Evolutionary conservation across 2,329 filamentous ascomycete species (phyloP).

Genomic region (Neodidymelliopsis sp.): DNA sequence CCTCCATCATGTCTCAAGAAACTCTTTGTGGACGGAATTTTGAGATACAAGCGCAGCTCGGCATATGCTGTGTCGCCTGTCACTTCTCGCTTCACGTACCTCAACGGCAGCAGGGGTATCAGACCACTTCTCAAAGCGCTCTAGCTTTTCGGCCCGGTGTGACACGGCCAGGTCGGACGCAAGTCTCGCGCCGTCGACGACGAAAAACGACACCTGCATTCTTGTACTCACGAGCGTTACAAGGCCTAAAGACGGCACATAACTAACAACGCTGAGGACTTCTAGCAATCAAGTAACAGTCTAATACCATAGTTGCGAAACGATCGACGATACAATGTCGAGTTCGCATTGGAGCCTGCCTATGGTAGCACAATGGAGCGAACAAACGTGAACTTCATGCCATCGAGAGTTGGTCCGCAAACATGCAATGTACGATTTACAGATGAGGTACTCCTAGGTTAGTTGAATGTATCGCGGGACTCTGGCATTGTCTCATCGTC

Average conservation of each 20-base stretch:
- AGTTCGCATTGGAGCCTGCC: background rate
- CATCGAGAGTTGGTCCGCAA: background rate
- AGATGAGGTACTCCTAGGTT: background rate
- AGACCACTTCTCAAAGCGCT: conserved; percentile 20
- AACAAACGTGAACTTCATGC: background rate
- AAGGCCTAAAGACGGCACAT: conserved; percentile 4
- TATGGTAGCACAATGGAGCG: conserved; percentile 1
- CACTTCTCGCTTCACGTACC: conserved; percentile 35
- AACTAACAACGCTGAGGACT: background rate
- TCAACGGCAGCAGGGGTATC: conserved; percentile 38
- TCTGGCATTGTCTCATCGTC: conserved; percentile 1
- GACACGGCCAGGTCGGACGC: conserved; percentile 18
- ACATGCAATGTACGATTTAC: background rate
- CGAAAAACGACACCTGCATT: conserved; percentile 17
- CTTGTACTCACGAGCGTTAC: conserved; percentile 6
- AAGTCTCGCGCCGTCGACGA: conserved; percentile 13
- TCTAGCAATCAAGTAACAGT: conserved; percentile 1
- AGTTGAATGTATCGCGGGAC: background rate
- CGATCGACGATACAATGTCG: conserved; percentile 3
- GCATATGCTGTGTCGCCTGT: conserved; percentile 40
- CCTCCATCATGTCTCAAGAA: conserved; percentile 20
- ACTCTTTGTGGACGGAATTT: conserved; percentile 19
- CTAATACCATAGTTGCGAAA: conserved; percentile 1
- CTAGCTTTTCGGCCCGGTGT: conserved; percentile 39
- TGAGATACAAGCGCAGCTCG: conserved; percentile 30